Base-by-base conservation (phyloP, 345 rosid genomes). In the Limnanthes douglasii region DNA sequence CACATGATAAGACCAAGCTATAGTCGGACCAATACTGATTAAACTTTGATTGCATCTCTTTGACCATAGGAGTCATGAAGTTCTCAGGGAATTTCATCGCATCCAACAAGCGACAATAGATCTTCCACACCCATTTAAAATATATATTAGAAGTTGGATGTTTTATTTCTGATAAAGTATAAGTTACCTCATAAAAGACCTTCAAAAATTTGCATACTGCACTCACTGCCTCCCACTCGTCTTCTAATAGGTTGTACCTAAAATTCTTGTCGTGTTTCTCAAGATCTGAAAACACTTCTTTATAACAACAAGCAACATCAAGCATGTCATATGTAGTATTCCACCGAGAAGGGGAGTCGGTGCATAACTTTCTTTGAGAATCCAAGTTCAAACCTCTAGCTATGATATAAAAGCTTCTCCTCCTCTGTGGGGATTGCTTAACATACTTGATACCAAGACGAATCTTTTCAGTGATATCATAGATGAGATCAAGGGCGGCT, bases 131-230 rank as follows among this genome's bases (percentile, higher is more conserved):
- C 1, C 38, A 40, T 28, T 20, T 50, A 23, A 54, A 50, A 34
- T 39, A 57, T 36, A 63, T 43, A 45, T 45, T 48, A 34, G 54
- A 41, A 7, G 69, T 40, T 8, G 54, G 50, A 43, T 45, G 28
- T 21, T 31, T 21, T 11, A 37, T 36, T 38, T 31, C 27, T 20
- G 29, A 35, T 31, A 63, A 40, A 41, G 32, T 15, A 21, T 18
- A 28, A 13, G 39, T 37, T 31, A 16, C 43, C 54, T 37, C 57
- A 19, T 21, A 36, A 29, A 54, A 58, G 6, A 33, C 44, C 31
- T 39, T 42, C 15, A 54, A 37, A 42, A 57, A 45, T 42, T 50
- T 43, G 35, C 37, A 40, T n/a, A 44, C 12, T 12, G 26, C 15
- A 21, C 33, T 24, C 35, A 52, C 23, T 19, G 43, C 45, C 37